Evolutionary conservation across 768 basidiomycete genomes (phyloP), one percentile per base, ranked within the genome.

Genomic region (Thelephora ganbajun): DNA sequence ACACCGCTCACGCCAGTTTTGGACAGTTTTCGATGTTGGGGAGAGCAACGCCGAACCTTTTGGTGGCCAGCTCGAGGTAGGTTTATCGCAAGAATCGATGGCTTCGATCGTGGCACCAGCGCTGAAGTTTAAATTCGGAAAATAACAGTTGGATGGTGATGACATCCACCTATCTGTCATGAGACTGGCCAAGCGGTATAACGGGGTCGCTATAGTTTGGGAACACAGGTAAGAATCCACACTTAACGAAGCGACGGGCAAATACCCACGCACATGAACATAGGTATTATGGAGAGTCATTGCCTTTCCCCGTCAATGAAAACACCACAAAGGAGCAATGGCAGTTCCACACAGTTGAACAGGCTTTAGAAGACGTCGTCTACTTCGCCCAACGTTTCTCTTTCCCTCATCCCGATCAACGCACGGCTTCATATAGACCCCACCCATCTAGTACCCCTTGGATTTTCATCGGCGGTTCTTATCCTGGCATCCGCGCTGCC

Each of bases 401-500:
- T 6, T 46, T 52, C 34, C 56, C 54, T 5, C 46, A n/a, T n/a
- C 14, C 36, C 19, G 19, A 19, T 37, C 14, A 37, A 37, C 2
- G 14, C 14, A 14, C 36, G 19, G 14, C 36, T 3, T 5, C 36
- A 14, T 13, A 37, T 33, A 51, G 59, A 3, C 50, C 73, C 6
- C 70, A 72, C 57, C 71, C 72, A 0, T 65, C 65, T 30, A 48
- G 48, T 12, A 66, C 64, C 0, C 72, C 72, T 2, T 74, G 72
- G 71, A 50, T 74, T 3, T 71, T 66, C 60, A 59, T 74, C 6
- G 72, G 72, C 1, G 72, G 70, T 3, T 73, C 71, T 3, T 74
- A 74, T 50, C 72, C 72, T 0, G 72, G 71, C 1, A 57, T 72
- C 18, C 62, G 71, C 18, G 67, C 68, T 9, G 66, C 71, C 1